A percentile compares a stretch with the other conserved stretches of the same genome.
phyloP scores from a whole-genome alignment of 2,329 filamentous ascomycete species.

The Clonostachys rosea region DNA sequence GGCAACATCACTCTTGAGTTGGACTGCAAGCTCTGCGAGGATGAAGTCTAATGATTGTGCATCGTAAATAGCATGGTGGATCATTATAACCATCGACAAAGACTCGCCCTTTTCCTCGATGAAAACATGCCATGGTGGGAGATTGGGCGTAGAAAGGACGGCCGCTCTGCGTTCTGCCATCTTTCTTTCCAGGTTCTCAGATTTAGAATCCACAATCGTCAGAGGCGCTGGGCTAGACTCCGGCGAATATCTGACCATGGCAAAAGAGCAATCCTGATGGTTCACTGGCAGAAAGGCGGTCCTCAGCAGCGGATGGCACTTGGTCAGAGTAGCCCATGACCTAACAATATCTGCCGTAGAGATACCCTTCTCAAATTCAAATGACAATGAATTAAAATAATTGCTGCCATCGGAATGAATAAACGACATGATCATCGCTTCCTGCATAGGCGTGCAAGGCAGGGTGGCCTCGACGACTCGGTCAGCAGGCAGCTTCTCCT shows the following conservation, averaged over 20 bases:
- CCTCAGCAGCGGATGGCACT: conserved; percentile 66
- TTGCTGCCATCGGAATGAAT: conserved; percentile 58
- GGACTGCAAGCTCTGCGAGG: conserved; percentile 48
- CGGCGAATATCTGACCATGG: conserved; percentile 62
- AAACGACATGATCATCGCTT: conserved; percentile 75
- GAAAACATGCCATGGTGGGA: conserved; percentile 59
- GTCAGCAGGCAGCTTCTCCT: conserved; percentile 7
- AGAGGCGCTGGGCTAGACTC: conserved; percentile 1
- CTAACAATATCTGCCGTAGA: conserved; percentile 32
- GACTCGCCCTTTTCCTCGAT: conserved; percentile 27
- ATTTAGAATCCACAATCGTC: conserved; percentile 4
- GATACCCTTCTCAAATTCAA: conserved; percentile 37
- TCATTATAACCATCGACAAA: conserved; percentile 35
- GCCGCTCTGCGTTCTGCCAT: conserved; percentile 11
- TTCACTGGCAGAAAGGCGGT: conserved; percentile 66
- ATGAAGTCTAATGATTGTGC: conserved; percentile 67
- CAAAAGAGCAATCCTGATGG: conserved; percentile 58
- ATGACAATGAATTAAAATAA: conserved; percentile 72
- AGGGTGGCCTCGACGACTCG: conserved; percentile 50
- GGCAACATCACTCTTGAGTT: conserved; percentile 12
- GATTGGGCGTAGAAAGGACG: conserved; percentile 38
- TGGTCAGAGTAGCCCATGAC: conserved; percentile 56
- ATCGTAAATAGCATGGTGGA: conserved; percentile 85
- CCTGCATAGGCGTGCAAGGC: conserved; percentile 77
- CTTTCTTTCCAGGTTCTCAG: background rate